Evolutionary conservation across 805 yeast species (phyloP).

Genomic region (Jamesozyma piceae): DNA sequence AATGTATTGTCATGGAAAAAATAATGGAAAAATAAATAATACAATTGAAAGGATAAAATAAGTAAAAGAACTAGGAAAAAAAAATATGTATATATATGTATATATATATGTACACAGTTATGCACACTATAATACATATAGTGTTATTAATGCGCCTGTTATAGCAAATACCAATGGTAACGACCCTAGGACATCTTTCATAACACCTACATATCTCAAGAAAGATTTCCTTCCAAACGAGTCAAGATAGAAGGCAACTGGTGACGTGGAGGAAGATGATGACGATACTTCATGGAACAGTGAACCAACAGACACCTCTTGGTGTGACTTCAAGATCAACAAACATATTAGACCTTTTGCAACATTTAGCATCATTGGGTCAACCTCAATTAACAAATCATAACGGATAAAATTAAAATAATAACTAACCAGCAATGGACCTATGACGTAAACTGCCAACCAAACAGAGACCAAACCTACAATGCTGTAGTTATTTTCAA

Average conservation of each 20-base stretch:
- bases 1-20: too few species aligned
- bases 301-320: not conserved
- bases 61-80: too few species aligned
- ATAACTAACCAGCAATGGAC: conserved; percentile 20
- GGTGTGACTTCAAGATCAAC: conserved; percentile 8
- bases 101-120: too few species aligned
- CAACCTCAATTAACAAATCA: conserved; percentile 21
- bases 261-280: not conserved
- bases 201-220: not conserved
- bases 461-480: conserved; percentile 8
- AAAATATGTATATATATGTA: too few species aligned
- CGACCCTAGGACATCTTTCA: conserved; percentile 1
- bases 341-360: conserved; percentile 18
- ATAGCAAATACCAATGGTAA: conserved; percentile 4
- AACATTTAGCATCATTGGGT: conserved; percentile 26
- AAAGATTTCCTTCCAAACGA: not conserved
- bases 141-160: conserved; percentile 3
- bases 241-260: conserved; percentile 4
- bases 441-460: conserved; percentile 9
- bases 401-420: conserved; percentile 27
- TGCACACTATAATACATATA: conserved; percentile 2
- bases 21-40: too few species aligned
- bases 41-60: too few species aligned
- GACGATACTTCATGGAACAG: not conserved
- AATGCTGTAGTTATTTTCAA: conserved; percentile 1